Evolutionary conservation across 306 rosid species (phyloP), one percentile per base, ranked within the genome.

Genomic region (Prunus armeniaca): DNA sequence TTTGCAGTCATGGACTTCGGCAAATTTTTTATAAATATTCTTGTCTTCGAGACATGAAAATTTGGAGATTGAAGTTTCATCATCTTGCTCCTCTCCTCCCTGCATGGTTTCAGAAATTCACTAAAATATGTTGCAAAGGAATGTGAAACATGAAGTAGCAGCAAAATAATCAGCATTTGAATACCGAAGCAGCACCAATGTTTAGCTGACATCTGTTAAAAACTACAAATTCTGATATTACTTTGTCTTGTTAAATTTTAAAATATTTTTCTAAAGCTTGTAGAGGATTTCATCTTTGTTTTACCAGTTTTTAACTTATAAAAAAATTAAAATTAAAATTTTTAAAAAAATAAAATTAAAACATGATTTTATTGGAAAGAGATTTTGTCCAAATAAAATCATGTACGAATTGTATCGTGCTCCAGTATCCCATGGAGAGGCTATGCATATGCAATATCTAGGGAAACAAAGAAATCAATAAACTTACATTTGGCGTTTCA

Each of bases 61-160:
- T 95, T 95, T 79, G 99, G 99, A 67, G 99, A 95, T 76, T 90
- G 89, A 77, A 95, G 97, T 87, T 95, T 95, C 56, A 86, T 88
- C 69, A 52, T 79, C 89, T 93, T 91, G 80, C 85, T 87, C 74
- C 79, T 88, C 78, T 91, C 97, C 79, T 89, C 81, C 80, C 99
- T 95, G 81, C 80, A 67, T 7, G 50, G 72, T 41, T 56, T 13
- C 52, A 41, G 56, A 64, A 43, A 60, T 76, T 67, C 51, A 84
- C 24, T 49, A 63, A 61, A 66, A 32, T 32, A n/a, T 68, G 38
- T 45, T 9, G 6, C 62, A 47, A 32, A 58, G 51, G 20, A 67
- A 45, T 49, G 41, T 61, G 7, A 17, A 47, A 51, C 30, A 24
- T 20, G 34, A 41, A 12, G 20, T 47, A 5, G n/a, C 10, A 67